Base-by-base conservation (phyloP, 768 basidiomycete species). In the Daedalea quercina region DNA sequence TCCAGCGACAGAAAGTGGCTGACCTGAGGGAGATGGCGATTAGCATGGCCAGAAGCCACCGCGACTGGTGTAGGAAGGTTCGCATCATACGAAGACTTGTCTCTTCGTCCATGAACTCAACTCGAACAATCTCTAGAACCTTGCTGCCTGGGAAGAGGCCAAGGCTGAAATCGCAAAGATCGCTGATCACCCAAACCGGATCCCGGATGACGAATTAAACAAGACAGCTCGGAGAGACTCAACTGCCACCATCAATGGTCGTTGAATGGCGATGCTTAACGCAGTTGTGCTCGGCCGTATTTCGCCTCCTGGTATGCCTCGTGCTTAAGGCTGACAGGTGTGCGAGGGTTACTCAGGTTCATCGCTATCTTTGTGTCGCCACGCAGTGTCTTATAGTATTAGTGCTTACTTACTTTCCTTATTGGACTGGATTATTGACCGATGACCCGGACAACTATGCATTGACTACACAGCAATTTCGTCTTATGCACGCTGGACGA, bases 1-100 rank as follows among this genome's bases (percentile, higher is more conserved):
- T 99, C 71, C 96, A 99, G 67, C 81, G 96, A 22, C 96, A 98
- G 74, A 99, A 99, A 67, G 96, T 99, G 2, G 92, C 93, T 7
- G 96, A 99, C 72, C 60, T 98, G 59, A 75, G 94, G 34, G 91
- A 95, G 67, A 94, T 99, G 94, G 73, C 87, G 35, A 90, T 98
- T 55, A 81, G 80, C 60, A 86, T 98, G 79, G 90, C 93, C 0
- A 78, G 80, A 61, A 87, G 85, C 50, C 96, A 99, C 67, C 80
- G 87, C 47, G 96, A 98, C 60, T 98, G 94, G 94, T 95, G 93
- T 69, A 86, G 89, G 74, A 90, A 94, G 84, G 95, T 93, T 54
- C 25, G 63, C n/a, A 44, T 43, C 25, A 12, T 49, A 42, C 20
- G 34, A 53, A 43, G 48, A 22, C 9, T 35, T 43, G n/a, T 42